Conservation (phyloP, 805 yeast species). For the Cyberlindnera americana region DNA sequence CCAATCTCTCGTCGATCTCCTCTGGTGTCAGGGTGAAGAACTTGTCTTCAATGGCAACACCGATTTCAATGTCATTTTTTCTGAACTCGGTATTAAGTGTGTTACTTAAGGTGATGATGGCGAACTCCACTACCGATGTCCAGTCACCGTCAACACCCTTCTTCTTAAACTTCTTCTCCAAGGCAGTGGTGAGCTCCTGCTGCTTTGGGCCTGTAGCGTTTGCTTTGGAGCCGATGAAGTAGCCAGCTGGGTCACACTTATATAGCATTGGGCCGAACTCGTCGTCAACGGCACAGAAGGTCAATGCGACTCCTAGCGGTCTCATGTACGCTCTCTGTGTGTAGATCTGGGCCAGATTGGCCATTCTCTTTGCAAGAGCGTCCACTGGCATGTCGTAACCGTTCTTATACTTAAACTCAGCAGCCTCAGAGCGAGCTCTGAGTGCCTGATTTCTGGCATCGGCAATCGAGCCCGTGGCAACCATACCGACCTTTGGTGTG, state of each 20-base stretch:
- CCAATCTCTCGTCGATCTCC: constrained; percentile 91
- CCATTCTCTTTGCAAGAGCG: constrained; percentile 89
- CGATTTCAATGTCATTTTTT: constrained; percentile 90
- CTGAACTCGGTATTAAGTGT: constrained; percentile 91
- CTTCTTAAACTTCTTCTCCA: constrained; percentile 87
- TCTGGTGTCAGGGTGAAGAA: constrained; percentile 75
- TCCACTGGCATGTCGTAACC: constrained; percentile 98
- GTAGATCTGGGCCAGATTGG: constrained; percentile 90
- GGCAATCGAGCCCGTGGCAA: constrained; percentile 93
- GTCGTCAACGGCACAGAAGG: constrained; percentile 85
- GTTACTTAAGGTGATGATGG: constrained; percentile 79
- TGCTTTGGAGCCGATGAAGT: constrained; percentile 86
- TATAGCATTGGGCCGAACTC: constrained; percentile 84
- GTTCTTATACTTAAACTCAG: constrained; percentile 88
- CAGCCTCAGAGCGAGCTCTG: constrained; percentile 93
- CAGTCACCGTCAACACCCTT: constrained; percentile 74
- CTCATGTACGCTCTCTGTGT: constrained; percentile 99
- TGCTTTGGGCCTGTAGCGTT: constrained; percentile 96
- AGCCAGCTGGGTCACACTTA: constrained; percentile 98
- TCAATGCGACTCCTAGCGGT: constrained; percentile 91
- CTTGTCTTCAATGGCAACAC: constrained; percentile 70
- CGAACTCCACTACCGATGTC: constrained; percentile 86
- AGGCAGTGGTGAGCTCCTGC: constrained; percentile 86
- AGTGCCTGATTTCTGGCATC: constrained; percentile 89
- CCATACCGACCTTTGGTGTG: constrained; percentile 79